These are phyloP conservation scores for Xylaria intraflava DNA, from an alignment of 495 filamentous ascomycete genomes.

Conservation along the genomic window DNA sequence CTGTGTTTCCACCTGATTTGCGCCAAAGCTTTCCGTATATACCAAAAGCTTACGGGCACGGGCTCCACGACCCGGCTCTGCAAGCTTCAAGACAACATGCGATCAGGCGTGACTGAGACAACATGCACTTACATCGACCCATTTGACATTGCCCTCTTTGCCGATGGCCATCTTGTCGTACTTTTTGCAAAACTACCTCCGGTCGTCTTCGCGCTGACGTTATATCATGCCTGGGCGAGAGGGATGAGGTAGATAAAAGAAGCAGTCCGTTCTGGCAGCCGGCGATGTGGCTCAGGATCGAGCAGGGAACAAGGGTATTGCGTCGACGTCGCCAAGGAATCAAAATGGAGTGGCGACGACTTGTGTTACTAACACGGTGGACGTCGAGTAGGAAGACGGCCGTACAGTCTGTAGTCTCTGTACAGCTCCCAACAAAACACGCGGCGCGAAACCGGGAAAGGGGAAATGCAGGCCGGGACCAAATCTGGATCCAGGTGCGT, in stretches of 20 bases:
- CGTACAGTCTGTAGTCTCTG: not conserved
- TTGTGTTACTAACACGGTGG: not conserved
- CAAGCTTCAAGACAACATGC: too few species aligned
- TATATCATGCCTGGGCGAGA: conserved; percentile 21
- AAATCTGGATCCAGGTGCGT: not conserved
- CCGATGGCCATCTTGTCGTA: conserved; percentile 33
- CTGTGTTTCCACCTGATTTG: not conserved
- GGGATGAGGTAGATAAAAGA: not conserved
- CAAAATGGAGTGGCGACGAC: not conserved
- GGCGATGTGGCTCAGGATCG: not conserved
- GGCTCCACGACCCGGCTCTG: too few species aligned
- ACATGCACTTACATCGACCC: conserved; percentile 56
- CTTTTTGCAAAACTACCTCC: conserved; percentile 9
- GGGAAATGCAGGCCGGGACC: conserved; percentile 1
- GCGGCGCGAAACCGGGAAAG: not conserved
- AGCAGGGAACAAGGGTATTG: not conserved
- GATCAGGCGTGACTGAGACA: conserved; percentile 4
- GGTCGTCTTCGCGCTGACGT: conserved; percentile 1
- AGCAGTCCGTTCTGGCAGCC: not conserved
- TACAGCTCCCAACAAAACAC: not conserved
- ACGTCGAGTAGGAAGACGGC: conserved; percentile 1
- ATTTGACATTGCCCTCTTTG: conserved; percentile 56
- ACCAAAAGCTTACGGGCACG: not conserved
- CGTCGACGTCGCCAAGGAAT: not conserved
- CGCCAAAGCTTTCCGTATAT: not conserved